These are phyloP conservation scores for Bothriochloa decipiens DNA, from an alignment of 176 grass and related monocot species.

Conservation along the genomic window DNA sequence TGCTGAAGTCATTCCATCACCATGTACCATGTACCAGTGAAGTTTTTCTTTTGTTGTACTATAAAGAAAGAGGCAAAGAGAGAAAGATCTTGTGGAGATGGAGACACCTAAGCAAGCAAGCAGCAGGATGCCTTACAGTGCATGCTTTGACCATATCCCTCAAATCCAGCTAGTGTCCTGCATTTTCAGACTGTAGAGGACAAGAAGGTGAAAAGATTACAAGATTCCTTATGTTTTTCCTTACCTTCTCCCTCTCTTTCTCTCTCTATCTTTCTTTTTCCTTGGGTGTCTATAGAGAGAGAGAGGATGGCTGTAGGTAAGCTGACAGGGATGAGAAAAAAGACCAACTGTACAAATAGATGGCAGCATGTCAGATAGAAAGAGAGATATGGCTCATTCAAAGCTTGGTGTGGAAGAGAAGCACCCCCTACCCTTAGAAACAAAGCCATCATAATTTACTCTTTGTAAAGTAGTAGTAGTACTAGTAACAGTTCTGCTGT, in stretches of 20 bases:
- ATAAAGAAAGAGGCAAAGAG: neutral
- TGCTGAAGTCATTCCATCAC: conserved; percentile 49
- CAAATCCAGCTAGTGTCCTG: conserved; percentile 70
- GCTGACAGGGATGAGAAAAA: conserved; percentile 58
- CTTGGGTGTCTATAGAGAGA: conserved; percentile 18
- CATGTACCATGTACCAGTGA: conserved; percentile 19
- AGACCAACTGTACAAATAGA: conserved; percentile 58
- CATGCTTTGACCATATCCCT: conserved; percentile 75
- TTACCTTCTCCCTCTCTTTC: conserved; percentile 9
- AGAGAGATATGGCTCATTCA: conserved; percentile 63
- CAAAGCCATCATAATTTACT: conserved; percentile 52
- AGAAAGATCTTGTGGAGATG: conserved; percentile 39
- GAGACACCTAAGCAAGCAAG: conserved; percentile 47
- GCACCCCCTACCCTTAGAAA: conserved; percentile 54
- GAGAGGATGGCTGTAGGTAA: conserved; percentile 49
- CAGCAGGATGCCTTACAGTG: conserved; percentile 67
- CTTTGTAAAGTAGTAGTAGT: conserved; percentile 31
- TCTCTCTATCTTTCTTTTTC: conserved; percentile 1
- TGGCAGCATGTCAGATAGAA: conserved; percentile 75
- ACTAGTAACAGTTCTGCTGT: conserved; percentile 37
- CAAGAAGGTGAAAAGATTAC: conserved; percentile 82
- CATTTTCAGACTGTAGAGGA: conserved; percentile 70
- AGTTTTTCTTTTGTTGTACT: neutral
- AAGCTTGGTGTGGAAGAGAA: conserved; percentile 98
- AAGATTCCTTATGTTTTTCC: conserved; percentile 83